These are phyloP conservation scores for Strobilomyces dryophilus DNA, from an alignment of 768 basidiomycete genomes.

Conservation along the genomic window DNA sequence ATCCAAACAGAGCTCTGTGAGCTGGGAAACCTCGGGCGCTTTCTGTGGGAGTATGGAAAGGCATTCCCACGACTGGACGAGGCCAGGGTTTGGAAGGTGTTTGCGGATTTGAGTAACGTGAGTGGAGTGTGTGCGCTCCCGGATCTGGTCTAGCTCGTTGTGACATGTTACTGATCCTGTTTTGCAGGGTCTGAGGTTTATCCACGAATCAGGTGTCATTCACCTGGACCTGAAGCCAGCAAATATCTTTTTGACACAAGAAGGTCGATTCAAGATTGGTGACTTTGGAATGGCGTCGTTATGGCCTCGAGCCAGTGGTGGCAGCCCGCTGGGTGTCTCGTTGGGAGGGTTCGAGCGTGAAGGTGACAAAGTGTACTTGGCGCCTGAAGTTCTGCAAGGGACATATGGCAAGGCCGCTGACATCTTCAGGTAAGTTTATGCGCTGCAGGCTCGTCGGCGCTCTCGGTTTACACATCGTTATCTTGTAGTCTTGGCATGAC, in stretches of 20 bases:
- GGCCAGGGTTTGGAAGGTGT: conserved; percentile 92
- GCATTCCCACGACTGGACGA: conserved; percentile 84
- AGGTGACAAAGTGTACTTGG: conserved; percentile 95
- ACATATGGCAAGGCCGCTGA: conserved; percentile 91
- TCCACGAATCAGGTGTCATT: conserved; percentile 84
- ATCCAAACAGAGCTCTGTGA: conserved; percentile 96
- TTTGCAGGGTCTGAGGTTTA: conserved; percentile 75
- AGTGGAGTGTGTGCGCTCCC: conserved; percentile 30
- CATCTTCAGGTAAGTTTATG: conserved; percentile 79
- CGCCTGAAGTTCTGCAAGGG: conserved; percentile 92
- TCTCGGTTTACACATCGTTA: conserved; percentile 9
- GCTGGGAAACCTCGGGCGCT: conserved; percentile 85
- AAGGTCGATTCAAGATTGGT: conserved; percentile 92
- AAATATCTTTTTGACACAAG: conserved; percentile 86
- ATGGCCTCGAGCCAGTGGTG: conserved; percentile 62
- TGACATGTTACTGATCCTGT: conserved; percentile 25
- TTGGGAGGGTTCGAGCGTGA: conserved; percentile 80
- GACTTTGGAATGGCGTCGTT: conserved; percentile 99
- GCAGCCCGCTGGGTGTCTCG: conserved; percentile 33
- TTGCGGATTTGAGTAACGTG: conserved; percentile 86
- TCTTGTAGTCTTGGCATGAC: conserved; percentile 84
- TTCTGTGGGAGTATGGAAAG: conserved; percentile 89
- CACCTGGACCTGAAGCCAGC: conserved; percentile 98
- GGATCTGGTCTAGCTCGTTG: conserved; percentile 24
- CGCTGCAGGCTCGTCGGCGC: not conserved